These are phyloP conservation scores for Brassica rapa DNA, from an alignment of 345 rosid genomes.

Conservation along the genomic window DNA sequence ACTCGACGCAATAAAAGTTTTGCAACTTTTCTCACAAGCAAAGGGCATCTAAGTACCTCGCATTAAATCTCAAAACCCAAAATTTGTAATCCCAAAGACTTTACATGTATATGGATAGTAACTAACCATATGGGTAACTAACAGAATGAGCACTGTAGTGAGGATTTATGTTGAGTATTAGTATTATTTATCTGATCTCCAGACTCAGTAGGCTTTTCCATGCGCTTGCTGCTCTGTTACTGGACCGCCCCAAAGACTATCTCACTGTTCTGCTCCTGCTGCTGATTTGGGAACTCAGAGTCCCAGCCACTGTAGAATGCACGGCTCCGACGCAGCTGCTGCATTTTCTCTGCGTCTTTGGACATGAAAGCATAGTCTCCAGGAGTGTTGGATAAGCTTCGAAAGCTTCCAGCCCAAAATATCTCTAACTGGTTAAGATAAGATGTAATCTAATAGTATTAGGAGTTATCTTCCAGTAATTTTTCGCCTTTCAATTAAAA, in stretches of 20 bases:
- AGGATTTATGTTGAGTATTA: conserved; percentile 52
- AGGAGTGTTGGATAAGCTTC: too few relatives aligned
- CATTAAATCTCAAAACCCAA: conserved; percentile 21
- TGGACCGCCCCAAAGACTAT: conserved; percentile 86
- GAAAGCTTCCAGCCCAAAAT: too few relatives aligned
- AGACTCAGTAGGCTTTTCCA: conserved; percentile 61
- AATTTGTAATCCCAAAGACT: background rate
- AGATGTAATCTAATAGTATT: too few relatives aligned
- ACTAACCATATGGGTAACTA: conserved; percentile 50
- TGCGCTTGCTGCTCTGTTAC: conserved; percentile 55
- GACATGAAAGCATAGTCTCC: too few relatives aligned
- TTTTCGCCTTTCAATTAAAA: background rate
- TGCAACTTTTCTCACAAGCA: conserved; percentile 26
- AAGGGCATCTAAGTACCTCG: conserved; percentile 4
- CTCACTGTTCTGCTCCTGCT: conserved; percentile 67
- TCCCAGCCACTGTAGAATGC: conserved; percentile 74
- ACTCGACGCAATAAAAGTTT: conserved; percentile 28
- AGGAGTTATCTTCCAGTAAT: too few relatives aligned
- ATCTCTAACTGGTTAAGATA: too few relatives aligned
- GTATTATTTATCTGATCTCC: conserved; percentile 44
- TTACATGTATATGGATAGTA: conserved; percentile 48
- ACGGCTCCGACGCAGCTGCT: conserved; percentile 78
- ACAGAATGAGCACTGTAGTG: conserved; percentile 46
- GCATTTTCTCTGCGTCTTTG: conserved; percentile 80
- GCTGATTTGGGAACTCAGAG: conserved; percentile 53